A percentile compares a stretch with the other conserved stretches of the same genome.
Conservation (phyloP, 305 asterid species). For the Withania somnifera region DNA sequence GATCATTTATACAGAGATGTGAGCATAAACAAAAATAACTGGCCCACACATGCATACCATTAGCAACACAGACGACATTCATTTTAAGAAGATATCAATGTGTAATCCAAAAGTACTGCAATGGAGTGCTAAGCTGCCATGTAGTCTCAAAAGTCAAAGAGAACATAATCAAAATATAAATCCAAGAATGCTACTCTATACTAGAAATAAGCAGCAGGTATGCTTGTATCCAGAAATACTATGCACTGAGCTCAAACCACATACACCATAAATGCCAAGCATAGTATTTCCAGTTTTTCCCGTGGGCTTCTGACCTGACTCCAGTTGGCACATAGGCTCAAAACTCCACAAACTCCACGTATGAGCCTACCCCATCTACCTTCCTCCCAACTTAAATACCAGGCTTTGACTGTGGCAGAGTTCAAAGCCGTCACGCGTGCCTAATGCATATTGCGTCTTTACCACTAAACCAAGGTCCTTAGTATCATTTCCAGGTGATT, state of each 20-base stretch:
- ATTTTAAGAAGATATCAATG: not conserved
- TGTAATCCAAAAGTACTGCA: not conserved
- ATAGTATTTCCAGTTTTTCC: not conserved
- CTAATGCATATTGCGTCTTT: not conserved
- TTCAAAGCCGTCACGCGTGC: not conserved
- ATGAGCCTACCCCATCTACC: not conserved
- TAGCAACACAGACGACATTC: not conserved
- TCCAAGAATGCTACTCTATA: not conserved
- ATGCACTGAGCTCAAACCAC: not conserved
- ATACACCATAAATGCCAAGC: not conserved
- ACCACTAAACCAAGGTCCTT: not conserved
- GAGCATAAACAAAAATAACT: not conserved
- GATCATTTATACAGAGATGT: slow-evolving; percentile 2
- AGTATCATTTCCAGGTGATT: not conserved
- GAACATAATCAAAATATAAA: not conserved
- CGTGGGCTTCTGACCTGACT: not conserved
- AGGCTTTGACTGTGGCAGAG: not conserved
- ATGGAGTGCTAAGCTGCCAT: not conserved
- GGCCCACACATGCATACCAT: not conserved
- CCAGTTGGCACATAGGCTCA: not conserved
- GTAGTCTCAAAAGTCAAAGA: not conserved
- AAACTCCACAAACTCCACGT: too few relatives aligned
- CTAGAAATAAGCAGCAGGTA: not conserved
- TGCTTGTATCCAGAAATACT: not conserved
- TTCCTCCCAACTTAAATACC: not conserved